Base-by-base conservation (phyloP, 331 rosid genomes). In the Acacia concinna region DNA sequence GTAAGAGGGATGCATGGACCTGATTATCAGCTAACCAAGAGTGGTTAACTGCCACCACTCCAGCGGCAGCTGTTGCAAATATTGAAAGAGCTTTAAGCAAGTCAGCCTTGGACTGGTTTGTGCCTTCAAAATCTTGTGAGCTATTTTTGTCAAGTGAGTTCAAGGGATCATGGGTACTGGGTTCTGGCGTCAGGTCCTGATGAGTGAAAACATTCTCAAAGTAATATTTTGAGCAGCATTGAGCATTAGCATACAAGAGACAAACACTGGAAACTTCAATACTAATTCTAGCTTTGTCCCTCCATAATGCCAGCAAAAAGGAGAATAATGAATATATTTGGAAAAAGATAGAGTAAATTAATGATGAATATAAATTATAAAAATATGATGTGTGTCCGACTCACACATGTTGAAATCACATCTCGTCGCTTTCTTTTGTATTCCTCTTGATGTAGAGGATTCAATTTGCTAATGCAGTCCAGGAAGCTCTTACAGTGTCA, bases 21-120 rank as follows among this genome's bases (percentile, higher is more conserved):
- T 96, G 99, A 90, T 96, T 93, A 35, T 96, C 88, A 6, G 97
- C 98, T 76, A 93, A 97, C 99, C 97, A 96, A 59, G 98, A 93
- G 3, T 91, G 98, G 84, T 89, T 93, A 84, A 96, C 93, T 82
- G 98, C 97, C 74, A 90, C 79, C 9, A 92, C 77, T 74, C 99
- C 99, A 68, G 88, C 81, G 71, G 79, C 87, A 73, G 97, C 89
- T 32, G 86, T 90, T 5, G 88, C 93, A 83, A 93, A 68, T 78
- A 96, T 49, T 70, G 98, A 96, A 79, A 93, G 72, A 56, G 94
- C 99, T 79, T 96, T 96, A 82, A 96, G 75, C 68, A 88, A 88
- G 90, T 93, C 97, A 6, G 96, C 89, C 91, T 88, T 91, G 70
- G 98, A 91, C 84, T 87, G 90, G 80, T 93, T 88, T 81, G 30